Evolutionary conservation across 169 alveolate genomes (phyloP), one percentile per base, ranked within the genome.

Genomic region (Theileria parva): DNA sequence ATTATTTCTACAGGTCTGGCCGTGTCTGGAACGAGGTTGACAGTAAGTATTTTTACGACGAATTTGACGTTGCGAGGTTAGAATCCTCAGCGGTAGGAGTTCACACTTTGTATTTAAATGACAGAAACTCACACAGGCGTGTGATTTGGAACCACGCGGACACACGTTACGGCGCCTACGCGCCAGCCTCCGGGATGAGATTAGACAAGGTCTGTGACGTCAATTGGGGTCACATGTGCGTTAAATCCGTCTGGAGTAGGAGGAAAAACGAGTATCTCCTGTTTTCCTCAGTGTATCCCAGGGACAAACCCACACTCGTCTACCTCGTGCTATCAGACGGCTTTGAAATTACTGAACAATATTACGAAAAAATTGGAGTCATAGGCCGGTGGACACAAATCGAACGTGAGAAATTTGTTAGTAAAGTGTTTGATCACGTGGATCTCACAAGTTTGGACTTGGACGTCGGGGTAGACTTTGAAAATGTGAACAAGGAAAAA

Each of bases 1-100:
- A 2, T 13, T 67, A 39, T 19, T 67, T 21, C n/a, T 19, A 39
- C 28, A 23, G 63, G 15, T 25, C 17, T 39, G 63, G 75, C 2
- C 32, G 75, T 23, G 75, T 67, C 7, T 67, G 59, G 65, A 67
- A 44, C n/a, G 75, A 50, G 28, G 9, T 44, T 2, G 28, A 34
- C 9, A 2, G 3, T 2, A 30, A 67, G 27, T 1, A 32, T 48
- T 67, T 67, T 55, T 67, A 67, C 9, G 8, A 13, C 9, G 63
- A 21, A n/a, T 67, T 67, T 67, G 30, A 67, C 9, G 2, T 19
- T 21, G 4, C 4, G 11, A 8, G 65, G 3, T 12, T 32, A 21
- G 63, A 67, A 50, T 11, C 59, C 3, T 21, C 25, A 2, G 2
- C 5, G 15, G 1, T 67, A 12, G 15, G 28, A 67, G 4, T 13